Evolutionary conservation across 139 green algal genomes (phyloP), one percentile per base, ranked within the genome.

Genomic region (Asterochloris sp.): DNA sequence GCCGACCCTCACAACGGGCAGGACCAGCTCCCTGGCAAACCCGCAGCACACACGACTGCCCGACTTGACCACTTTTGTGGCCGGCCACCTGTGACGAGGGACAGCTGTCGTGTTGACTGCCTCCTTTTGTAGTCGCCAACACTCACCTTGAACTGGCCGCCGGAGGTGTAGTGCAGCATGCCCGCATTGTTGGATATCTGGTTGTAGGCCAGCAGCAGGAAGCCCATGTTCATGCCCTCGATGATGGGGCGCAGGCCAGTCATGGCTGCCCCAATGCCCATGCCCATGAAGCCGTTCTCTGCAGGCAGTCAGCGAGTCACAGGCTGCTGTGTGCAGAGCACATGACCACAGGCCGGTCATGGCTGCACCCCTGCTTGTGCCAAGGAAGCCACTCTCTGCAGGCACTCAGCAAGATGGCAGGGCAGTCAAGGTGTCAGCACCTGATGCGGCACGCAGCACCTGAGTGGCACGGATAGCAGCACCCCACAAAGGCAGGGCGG

Each of bases 191-290:
- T 98, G 80, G 95, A 98, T 87, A 98, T 98, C 86, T 98, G 95
- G 92, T 98, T 98, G 93, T 98, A 98, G n/a, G 95, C 95, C 74
- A 98, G 91, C 76, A 98, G 92, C 74, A 98, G 87, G 88, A 99
- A 99, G 77, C 95, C 95, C 94, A 98, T 98, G 93, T 99, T 99
- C 96, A 99, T 99, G 88, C 95, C 94, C 91, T 99, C 96, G 61
- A 99, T 92, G 81, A 99, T 97, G 27, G 95, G 94, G 16, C 96
- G 87, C 89, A 98, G 91, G 6, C 96, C 96, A 1, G 95, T 98
- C 96, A 99, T 98, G 21, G 94, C 96, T 19, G 95, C 96, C 29
- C 96, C 96, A 26, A 99, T 91, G 38, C 95, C 96, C 95, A 98
- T 98, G 83, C 96, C 96, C 92, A 97, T 96, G 92, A 99, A 98